A percentile compares a stretch with the other conserved stretches of the same genome.
phyloP scores from a whole-genome alignment of 331 rosid genomes.

The Phaseolus coccineus region DNA sequence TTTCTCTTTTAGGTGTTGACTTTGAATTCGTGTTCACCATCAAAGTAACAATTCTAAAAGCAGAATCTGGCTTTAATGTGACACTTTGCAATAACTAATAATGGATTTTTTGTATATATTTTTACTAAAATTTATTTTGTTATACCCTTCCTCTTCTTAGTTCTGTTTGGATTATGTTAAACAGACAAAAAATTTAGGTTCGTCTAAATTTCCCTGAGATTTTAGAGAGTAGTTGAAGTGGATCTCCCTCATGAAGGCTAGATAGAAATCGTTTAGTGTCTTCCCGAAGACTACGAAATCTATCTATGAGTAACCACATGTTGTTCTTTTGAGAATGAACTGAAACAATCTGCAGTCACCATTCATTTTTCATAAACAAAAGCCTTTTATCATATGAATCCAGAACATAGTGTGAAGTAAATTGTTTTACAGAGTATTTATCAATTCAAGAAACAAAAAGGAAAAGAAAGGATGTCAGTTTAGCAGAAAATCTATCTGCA shows the following conservation, averaged over 20 bases:
- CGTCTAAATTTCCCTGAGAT: not conserved
- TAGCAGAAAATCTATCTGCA: not conserved
- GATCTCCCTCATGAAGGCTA: not conserved
- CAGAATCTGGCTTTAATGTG: slow-evolving; percentile 21
- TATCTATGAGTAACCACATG: not conserved
- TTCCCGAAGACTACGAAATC: not conserved
- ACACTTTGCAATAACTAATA: not conserved
- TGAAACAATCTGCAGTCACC: not conserved
- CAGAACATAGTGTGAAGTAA: not conserved
- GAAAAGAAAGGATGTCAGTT: not conserved
- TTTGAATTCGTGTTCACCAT: slow-evolving; percentile 3
- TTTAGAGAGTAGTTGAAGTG: not conserved
- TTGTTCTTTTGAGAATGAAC: not conserved
- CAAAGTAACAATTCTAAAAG: slow-evolving; percentile 25
- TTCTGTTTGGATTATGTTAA: not conserved
- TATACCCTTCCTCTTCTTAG: not conserved
- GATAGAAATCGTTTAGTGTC: not conserved
- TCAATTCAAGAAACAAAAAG: not conserved
- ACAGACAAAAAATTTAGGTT: not conserved
- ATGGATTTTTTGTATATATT: not conserved
- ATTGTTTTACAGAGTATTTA: not conserved
- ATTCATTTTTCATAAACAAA: not conserved
- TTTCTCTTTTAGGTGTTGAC: slow-evolving; percentile 4
- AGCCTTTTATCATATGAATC: not conserved
- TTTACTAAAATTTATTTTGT: not conserved